phyloP scores from a whole-genome alignment of 2,329 filamentous ascomycete genomes.

The Biscogniauxia marginata region DNA sequence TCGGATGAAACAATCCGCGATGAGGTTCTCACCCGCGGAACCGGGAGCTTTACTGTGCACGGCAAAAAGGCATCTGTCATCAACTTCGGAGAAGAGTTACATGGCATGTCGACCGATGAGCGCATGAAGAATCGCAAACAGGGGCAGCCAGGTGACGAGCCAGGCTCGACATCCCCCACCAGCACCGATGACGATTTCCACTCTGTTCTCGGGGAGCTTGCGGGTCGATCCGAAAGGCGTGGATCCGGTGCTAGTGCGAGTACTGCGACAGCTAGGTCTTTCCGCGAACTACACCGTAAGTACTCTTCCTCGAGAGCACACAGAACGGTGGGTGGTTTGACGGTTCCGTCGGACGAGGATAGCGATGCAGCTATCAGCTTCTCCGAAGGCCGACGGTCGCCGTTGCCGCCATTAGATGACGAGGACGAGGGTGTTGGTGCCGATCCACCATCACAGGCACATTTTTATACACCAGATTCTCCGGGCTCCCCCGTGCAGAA shows the following conservation, averaged over 20 bases:
- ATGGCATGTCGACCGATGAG: conserved; percentile 73
- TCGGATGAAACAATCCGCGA: conserved; percentile 53
- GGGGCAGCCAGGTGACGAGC: conserved; percentile 42
- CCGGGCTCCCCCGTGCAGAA: conserved; percentile 32
- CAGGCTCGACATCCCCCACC: conserved; percentile 32
- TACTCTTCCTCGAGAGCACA: conserved; percentile 54
- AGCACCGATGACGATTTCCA: conserved; percentile 51
- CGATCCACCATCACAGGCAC: conserved; percentile 28
- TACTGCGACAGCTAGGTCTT: conserved; percentile 65
- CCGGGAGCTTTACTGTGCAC: conserved; percentile 91
- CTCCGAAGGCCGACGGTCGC: conserved; percentile 57
- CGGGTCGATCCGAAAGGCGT: conserved; percentile 50
- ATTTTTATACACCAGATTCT: conserved; percentile 44
- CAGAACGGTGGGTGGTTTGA: conserved; percentile 43
- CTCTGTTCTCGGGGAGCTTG: conserved; percentile 46
- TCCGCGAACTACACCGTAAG: conserved; percentile 60
- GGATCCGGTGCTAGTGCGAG: conserved; percentile 64
- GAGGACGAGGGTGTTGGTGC: conserved; percentile 20
- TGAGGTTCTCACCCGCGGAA: conserved; percentile 72
- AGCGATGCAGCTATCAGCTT: conserved; percentile 60
- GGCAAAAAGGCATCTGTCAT: conserved; percentile 98
- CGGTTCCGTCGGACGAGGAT: conserved; percentile 55
- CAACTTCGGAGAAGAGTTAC: conserved; percentile 91
- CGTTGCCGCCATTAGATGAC: conserved; percentile 48
- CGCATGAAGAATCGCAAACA: conserved; percentile 63